Conservation (phyloP, 2,329 filamentous ascomycete genomes). For the Botrytis porri region DNA sequence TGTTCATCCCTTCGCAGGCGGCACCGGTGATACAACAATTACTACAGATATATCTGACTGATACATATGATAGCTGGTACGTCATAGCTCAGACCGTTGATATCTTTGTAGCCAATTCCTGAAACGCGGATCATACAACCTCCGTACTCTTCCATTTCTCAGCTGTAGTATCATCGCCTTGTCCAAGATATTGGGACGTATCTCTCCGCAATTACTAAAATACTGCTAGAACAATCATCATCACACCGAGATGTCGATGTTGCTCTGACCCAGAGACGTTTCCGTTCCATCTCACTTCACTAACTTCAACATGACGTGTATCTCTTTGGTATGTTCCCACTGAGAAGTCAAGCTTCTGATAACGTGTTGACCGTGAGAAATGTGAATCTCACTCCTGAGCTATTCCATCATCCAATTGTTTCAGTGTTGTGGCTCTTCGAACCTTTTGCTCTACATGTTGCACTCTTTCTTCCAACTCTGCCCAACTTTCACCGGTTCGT, state of each 20-base stretch:
- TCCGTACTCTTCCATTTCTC: neutral
- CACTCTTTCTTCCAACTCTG: slow-evolving; percentile 36
- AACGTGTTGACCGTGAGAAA: slow-evolving; percentile 27
- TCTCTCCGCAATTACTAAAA: neutral
- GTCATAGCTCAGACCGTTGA: slow-evolving; percentile 8
- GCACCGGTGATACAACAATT: neutral
- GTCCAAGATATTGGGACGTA: neutral
- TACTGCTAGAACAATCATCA: neutral
- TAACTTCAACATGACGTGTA: neutral
- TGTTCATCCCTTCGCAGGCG: neutral
- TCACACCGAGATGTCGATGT: neutral
- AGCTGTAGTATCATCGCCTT: neutral
- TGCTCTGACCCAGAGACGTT: neutral
- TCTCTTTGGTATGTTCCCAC: neutral
- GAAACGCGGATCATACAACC: slow-evolving; percentile 17
- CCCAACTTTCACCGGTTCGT: slow-evolving; percentile 37
- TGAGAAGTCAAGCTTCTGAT: neutral
- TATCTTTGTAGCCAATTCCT: neutral
- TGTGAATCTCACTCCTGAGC: slow-evolving; percentile 22
- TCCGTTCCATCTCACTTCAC: slow-evolving; percentile 3
- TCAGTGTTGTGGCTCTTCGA: slow-evolving; percentile 28
- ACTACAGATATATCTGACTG: neutral
- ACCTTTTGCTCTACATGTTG: slow-evolving; percentile 34
- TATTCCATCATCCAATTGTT: slow-evolving; percentile 27
- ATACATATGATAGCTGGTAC: neutral